Evolutionary conservation across 2,329 filamentous ascomycete species (phyloP), one percentile per base, ranked within the genome.

Genomic region (Trichoderma koningii): DNA sequence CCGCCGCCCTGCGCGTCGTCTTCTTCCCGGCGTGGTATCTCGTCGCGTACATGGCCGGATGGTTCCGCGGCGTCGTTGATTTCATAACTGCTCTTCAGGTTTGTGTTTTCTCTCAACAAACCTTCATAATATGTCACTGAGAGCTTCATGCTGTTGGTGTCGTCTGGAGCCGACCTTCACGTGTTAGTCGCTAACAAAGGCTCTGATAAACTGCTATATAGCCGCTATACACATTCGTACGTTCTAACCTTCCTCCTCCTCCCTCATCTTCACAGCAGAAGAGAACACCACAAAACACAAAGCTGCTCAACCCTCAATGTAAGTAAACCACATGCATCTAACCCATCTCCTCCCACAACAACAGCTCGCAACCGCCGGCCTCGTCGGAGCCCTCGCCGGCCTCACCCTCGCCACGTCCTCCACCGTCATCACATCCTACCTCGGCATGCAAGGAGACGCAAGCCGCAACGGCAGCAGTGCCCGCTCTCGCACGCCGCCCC

Each of bases 371-470:
- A 83, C 87, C 26, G 91, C 90, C 7, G 82, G 85, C 38, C 75
- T 90, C 19, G 81, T 92, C 60, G 91, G 91, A n/a, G 77, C 88
- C 60, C 57, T 85, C 12, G 79, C 87, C 30, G 91, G 90, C 59
- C 75, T 87, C 57, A 69, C 84, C 19, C 75, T 93, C 50, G 83
- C 85, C 71, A 76, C 85, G 61, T 80, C 81, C 19, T 88, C 87
- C 65, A 80, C 78, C 64, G 72, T 84, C 65, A 74, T 90, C 60
- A 81, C 84, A 5, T 80, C 84, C 1, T 69, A 81, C 2, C 78
- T 87, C 65, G 78, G 79, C 63, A 76, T 84, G 69, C 74, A 76
- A 38, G 73, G 76, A 23, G 68, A 70, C 15, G 67, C 70, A 7
- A 67, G 68, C 1, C 50, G 64, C 14, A 41, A 21, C 70, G 7